These are phyloP conservation scores for Phytopythium vexans DNA, from an alignment of 352 stramenopile genomes.

Conservation along the genomic window DNA sequence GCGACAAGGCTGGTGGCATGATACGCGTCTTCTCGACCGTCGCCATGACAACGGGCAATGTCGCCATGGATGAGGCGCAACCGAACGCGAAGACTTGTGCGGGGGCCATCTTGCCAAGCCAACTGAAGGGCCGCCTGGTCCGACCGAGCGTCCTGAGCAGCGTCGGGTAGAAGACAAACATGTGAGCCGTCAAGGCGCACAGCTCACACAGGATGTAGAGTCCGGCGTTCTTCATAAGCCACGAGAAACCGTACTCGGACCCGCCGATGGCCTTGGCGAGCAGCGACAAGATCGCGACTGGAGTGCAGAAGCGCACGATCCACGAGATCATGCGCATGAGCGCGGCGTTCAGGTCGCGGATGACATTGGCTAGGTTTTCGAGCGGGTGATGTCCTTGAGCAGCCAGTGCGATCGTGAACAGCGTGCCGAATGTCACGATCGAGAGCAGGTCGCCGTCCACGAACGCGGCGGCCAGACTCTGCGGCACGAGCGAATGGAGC, in stretches of 20 bases:
- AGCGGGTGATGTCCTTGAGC: constrained; percentile 4
- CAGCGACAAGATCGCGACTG: constrained; percentile 62
- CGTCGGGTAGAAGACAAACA: constrained; percentile 16
- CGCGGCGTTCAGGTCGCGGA: constrained; percentile 35
- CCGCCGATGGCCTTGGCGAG: constrained; percentile 49
- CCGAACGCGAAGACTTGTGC: constrained; percentile 21
- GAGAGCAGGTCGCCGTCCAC: constrained; percentile 30
- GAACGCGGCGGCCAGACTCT: constrained; percentile 38
- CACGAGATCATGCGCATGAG: constrained; percentile 47
- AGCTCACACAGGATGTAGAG: constrained; percentile 42
- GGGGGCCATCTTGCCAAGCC: constrained; percentile 11
- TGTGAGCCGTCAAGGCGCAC: constrained; percentile 20
- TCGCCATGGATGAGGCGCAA: constrained; percentile 18
- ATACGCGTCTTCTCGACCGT: constrained; percentile 16
- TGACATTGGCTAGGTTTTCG: constrained; percentile 18
- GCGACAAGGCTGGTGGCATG: constrained; percentile 11
- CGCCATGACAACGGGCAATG: constrained; percentile 19
- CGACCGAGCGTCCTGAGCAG: constrained; percentile 24
- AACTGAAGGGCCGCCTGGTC: constrained; percentile 27
- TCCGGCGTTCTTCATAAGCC: constrained; percentile 2
- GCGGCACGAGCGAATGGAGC: constrained; percentile 32
- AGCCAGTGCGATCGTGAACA: constrained; percentile 31
- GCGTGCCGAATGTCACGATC: constrained; percentile 47
- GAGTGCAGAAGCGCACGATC: constrained; percentile 37
- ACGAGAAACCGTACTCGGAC: constrained; percentile 16